Evolutionary conservation across 345 rosid species (phyloP).

Genomic region (Heritiera fomes): DNA sequence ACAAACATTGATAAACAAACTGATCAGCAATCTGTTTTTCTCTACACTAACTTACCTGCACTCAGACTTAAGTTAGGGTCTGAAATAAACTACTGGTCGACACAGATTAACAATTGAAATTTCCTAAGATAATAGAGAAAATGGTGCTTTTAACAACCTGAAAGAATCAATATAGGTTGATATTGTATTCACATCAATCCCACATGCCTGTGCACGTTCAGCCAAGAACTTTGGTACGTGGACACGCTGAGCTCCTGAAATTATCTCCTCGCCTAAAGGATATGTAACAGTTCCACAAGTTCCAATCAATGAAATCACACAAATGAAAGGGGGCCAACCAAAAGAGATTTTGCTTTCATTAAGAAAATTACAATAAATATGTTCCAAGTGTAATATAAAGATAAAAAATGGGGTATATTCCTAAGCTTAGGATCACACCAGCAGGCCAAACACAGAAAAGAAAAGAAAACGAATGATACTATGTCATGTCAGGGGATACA

Average conservation of each 20-base stretch:
- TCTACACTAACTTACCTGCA: neutral
- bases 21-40: neutral
- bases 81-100: neutral
- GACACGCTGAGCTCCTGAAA: slow-evolving; percentile 95
- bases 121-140: neutral
- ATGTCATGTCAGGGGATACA: neutral
- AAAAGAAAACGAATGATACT: neutral
- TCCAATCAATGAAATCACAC: slow-evolving; percentile 5
- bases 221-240: slow-evolving; percentile 72
- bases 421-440: neutral
- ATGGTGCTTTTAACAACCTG: slow-evolving; percentile 47
- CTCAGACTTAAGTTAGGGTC: neutral
- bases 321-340: neutral
- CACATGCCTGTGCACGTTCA: slow-evolving; percentile 67
- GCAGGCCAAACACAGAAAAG: neutral
- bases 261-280: slow-evolving; percentile 82
- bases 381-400: neutral
- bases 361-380: neutral
- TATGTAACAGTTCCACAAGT: slow-evolving; percentile 13
- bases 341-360: neutral
- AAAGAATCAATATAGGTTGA: slow-evolving; percentile 80
- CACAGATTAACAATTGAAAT: neutral
- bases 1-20: neutral
- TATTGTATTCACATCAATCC: slow-evolving; percentile 75
- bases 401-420: neutral